Evolutionary conservation across 2,329 filamentous ascomycete genomes (phyloP), one percentile per base, ranked within the genome.

Genomic region (Diaporthe velutina): DNA sequence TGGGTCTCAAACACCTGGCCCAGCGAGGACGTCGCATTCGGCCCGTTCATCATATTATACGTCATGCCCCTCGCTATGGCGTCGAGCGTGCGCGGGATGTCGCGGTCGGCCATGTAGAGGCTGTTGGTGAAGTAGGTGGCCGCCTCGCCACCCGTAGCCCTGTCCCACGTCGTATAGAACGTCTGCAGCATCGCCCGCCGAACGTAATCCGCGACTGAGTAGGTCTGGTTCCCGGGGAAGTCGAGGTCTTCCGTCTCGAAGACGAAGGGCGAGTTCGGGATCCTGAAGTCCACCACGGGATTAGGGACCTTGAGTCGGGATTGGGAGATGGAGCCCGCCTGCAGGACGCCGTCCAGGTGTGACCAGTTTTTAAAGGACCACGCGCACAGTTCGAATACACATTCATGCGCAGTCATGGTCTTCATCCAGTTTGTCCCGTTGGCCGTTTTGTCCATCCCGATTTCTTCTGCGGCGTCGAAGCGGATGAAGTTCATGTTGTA

Each of bases 331-430:
- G 57, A 6, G 57, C 57, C 57, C 17, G 40, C 57, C 35, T 28
- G 22, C 2, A 60, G 57, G 33, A 12, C 13, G 12, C 57, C 57
- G 35, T 60, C 35, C 22, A 40, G n/a, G n/a, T 40, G 33, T 25
- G 57, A 60, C 35, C 57, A 61, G 57, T 61, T 42, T 19, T 35
- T 28, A n/a, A 61, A 61, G 1, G 35, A 61, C 57, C 57, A 42
- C 13, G 35, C 57, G 35, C 57, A 61, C 25, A 61, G 35, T 28
- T 42, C 22, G 19, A 61, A 42, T 2, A 19, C n/a, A 28, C 57
- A 61, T 61, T 61, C 33, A 5, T 61, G n/a, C 3, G 57, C 57
- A 6, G 35, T 42, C 57, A 61, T 61, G 7, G 35, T 61, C 7
- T 25, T 12, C 57, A 42, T 42, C 57, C 57, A 61, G 13, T 60